These are phyloP conservation scores for Jasminum sambac DNA, from an alignment of 257 asterid genomes.

Conservation along the genomic window DNA sequence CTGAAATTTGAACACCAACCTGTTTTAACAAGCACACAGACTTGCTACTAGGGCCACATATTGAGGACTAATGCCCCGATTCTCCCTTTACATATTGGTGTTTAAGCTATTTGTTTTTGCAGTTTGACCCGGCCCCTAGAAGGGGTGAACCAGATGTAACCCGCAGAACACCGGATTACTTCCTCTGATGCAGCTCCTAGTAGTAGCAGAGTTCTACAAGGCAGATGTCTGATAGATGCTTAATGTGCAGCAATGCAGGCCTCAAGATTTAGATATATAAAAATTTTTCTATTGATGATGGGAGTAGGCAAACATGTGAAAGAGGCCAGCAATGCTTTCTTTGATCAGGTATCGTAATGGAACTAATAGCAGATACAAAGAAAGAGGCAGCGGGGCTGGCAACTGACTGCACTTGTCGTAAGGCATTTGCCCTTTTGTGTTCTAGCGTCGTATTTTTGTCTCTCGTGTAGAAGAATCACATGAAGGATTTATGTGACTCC, in stretches of 20 bases:
- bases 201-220: constrained; percentile 25
- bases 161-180: constrained; percentile 87
- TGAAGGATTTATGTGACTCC: not conserved
- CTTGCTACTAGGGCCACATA: not conserved
- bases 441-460: not conserved
- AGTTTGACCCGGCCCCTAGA: constrained; percentile 93
- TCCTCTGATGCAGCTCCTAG: constrained; percentile 48
- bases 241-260: constrained; percentile 31
- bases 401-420: constrained; percentile 14
- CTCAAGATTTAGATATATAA: constrained; percentile 20
- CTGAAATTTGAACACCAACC: not conserved
- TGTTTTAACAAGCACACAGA: not conserved
- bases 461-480: not conserved
- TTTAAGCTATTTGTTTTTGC: constrained; percentile 18
- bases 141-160: constrained; percentile 89
- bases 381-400: constrained; percentile 24
- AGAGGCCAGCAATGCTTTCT: constrained; percentile 15
- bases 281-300: constrained; percentile 9
- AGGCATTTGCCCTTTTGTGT: constrained; percentile 23
- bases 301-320: constrained; percentile 18
- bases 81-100: not conserved
- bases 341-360: constrained; percentile 19
- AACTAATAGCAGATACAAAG: constrained; percentile 18
- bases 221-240: constrained; percentile 35
- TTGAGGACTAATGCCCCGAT: not conserved